phyloP scores from a whole-genome alignment of 2,329 filamentous ascomycete species.

The Pseudogymnoascus verrucosus region DNA sequence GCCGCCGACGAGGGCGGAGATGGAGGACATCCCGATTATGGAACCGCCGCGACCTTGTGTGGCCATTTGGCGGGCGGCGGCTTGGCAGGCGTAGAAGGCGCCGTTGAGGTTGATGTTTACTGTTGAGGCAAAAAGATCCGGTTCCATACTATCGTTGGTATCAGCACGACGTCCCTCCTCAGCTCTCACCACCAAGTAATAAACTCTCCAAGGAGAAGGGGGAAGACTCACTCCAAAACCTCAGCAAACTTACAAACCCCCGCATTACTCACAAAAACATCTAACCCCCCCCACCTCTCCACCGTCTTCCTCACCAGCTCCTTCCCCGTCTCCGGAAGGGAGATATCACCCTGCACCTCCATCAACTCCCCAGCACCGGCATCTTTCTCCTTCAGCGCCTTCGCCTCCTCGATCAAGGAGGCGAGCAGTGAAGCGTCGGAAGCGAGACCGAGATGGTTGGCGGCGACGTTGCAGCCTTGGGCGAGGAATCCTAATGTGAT shows the following conservation, averaged over 20 bases:
- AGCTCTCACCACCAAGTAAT: too few relatives aligned
- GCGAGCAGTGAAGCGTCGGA: conserved; percentile 44
- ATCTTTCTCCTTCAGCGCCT: conserved; percentile 36
- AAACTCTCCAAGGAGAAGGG: conserved; percentile 10
- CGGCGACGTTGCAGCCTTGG: conserved; percentile 69
- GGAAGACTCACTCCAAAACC: conserved; percentile 56
- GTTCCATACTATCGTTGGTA: conserved; percentile 43
- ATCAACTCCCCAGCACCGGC: conserved; percentile 47
- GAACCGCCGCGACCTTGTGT: conserved; percentile 58
- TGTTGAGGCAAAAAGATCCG: conserved; percentile 63
- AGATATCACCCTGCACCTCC: conserved; percentile 69
- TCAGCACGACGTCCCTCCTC: too few relatives aligned
- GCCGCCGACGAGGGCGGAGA: conserved; percentile 69
- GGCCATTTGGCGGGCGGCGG: conserved; percentile 77
- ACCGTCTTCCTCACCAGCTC: conserved; percentile 61
- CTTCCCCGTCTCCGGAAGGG: conserved; percentile 61
- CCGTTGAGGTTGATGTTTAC: conserved; percentile 76
- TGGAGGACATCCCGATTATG: conserved; percentile 70
- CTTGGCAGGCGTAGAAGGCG: conserved; percentile 82
- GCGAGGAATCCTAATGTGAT: conserved; percentile 72
- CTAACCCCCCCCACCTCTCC: conserved; percentile 51
- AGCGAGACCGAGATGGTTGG: conserved; percentile 66
- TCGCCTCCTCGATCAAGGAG: conserved; percentile 45
- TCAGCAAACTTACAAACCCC: conserved; percentile 84
- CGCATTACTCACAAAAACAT: conserved; percentile 82